A percentile compares a stretch with the other conserved stretches of the same genome.
Conservation (phyloP, 441 rosid genomes). For the Jatropha multifida region DNA sequence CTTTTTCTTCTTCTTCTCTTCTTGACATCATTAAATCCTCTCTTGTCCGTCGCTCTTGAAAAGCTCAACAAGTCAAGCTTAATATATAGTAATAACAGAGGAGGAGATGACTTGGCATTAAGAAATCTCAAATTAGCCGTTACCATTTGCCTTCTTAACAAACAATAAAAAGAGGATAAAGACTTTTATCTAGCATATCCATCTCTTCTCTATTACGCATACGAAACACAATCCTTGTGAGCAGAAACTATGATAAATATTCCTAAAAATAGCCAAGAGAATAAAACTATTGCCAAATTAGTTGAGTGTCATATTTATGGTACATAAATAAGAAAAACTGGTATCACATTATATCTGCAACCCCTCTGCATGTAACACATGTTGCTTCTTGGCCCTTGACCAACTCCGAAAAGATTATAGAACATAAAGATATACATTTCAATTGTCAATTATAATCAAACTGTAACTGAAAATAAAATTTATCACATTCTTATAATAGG, state of each 20-base stretch:
- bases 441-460: neutral
- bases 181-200: slow-evolving; percentile 22
- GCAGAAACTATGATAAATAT: neutral
- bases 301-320: neutral
- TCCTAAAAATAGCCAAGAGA: neutral
- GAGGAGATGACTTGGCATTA: slow-evolving; percentile 12
- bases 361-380: neutral
- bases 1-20: slow-evolving; percentile 31
- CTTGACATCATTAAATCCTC: slow-evolving; percentile 25
- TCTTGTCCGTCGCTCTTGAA: neutral
- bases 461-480: neutral
- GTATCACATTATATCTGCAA: neutral
- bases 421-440: neutral
- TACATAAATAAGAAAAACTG: neutral
- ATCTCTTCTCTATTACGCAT: slow-evolving; percentile 22
- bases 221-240: slow-evolving; percentile 40
- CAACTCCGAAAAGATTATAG: neutral
- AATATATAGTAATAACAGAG: slow-evolving; percentile 15
- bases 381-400: neutral
- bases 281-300: slow-evolving; percentile 16
- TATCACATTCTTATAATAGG: neutral
- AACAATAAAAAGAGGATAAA: neutral
- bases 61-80: neutral
- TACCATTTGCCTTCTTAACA: slow-evolving; percentile 31
- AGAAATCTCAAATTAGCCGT: slow-evolving; percentile 25